phyloP scores from a whole-genome alignment of 345 rosid species.

The Punica granatum region DNA sequence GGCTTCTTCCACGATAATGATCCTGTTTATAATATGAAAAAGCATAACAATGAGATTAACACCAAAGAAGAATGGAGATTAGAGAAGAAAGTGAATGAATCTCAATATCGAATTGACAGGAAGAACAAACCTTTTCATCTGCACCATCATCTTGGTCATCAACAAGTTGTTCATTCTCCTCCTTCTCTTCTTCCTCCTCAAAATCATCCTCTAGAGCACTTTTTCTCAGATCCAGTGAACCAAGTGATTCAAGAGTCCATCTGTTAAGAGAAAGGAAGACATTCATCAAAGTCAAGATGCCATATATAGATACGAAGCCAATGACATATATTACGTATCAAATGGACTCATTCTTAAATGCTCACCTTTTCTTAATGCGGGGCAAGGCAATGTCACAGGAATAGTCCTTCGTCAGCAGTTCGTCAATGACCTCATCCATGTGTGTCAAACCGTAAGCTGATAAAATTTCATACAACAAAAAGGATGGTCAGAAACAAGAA shows the following conservation, averaged over 20 bases:
- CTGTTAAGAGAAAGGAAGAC: conserved; percentile 22
- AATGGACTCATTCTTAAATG: not conserved
- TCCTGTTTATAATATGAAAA: conserved; percentile 37
- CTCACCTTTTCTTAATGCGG: conserved; percentile 75
- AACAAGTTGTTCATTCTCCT: conserved; percentile 57
- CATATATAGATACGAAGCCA: not conserved
- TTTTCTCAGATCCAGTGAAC: conserved; percentile 66
- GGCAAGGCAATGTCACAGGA: conserved; percentile 88
- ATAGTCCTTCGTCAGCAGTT: conserved; percentile 73
- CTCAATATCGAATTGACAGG: not conserved
- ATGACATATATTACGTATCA: not conserved
- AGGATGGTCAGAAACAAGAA: not conserved
- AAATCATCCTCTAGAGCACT: conserved; percentile 96
- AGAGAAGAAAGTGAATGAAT: conserved; percentile 1
- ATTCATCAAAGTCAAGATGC: not conserved
- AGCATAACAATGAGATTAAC: conserved; percentile 6
- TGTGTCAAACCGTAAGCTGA: conserved; percentile 58
- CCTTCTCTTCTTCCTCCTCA: conserved; percentile 94
- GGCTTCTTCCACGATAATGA: conserved; percentile 65
- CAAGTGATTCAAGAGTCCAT: conserved; percentile 73
- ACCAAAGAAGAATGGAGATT: not conserved
- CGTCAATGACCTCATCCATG: conserved; percentile 85
- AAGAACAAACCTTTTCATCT: conserved; percentile 50
- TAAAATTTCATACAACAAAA: not conserved
- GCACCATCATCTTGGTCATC: conserved; percentile 46